phyloP scores from a whole-genome alignment of 169 alveolate species.

The Eimeria mitis region DNA sequence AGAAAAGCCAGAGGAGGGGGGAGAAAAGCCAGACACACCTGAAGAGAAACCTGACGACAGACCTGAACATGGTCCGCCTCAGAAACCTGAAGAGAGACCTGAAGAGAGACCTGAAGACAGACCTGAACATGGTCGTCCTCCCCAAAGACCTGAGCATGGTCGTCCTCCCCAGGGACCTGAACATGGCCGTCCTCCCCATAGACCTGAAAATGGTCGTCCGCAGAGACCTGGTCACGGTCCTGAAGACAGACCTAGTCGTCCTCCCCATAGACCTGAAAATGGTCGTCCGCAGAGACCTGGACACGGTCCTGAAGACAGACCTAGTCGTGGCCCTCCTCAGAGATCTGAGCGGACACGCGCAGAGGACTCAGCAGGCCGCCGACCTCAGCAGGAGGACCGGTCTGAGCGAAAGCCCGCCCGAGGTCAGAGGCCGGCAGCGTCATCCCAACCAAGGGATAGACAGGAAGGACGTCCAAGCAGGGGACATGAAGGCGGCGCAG shows the following conservation, averaged over 20 bases:
- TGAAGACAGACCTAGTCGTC: not conserved
- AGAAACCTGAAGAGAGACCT: not conserved
- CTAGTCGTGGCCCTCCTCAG: not conserved
- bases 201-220: not conserved
- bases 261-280: not conserved
- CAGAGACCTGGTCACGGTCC: constrained; percentile 13
- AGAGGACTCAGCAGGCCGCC: too few relatives aligned
- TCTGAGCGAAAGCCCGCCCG: too few relatives aligned
- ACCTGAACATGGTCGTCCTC: not conserved
- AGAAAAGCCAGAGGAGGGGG: not conserved
- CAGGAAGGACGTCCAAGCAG: not conserved
- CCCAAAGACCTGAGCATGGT: not conserved
- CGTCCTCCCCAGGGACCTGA: not conserved
- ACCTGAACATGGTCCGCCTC: not conserved
- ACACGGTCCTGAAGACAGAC: not conserved
- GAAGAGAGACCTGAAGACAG: not conserved
- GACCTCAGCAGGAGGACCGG: too few relatives aligned
- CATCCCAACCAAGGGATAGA: not conserved
- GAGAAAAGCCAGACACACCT: not conserved
- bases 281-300: not conserved
- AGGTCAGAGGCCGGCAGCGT: too few relatives aligned
- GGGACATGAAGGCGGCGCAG: not conserved
- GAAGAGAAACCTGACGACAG: not conserved
- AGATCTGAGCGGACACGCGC: not conserved
- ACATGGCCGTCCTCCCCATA: not conserved